A percentile compares a stretch with the other conserved stretches of the same genome.
These are phyloP conservation scores for Clonostachys sp. DNA, from an alignment of 2,329 filamentous ascomycete genomes.

Conservation along the genomic window DNA sequence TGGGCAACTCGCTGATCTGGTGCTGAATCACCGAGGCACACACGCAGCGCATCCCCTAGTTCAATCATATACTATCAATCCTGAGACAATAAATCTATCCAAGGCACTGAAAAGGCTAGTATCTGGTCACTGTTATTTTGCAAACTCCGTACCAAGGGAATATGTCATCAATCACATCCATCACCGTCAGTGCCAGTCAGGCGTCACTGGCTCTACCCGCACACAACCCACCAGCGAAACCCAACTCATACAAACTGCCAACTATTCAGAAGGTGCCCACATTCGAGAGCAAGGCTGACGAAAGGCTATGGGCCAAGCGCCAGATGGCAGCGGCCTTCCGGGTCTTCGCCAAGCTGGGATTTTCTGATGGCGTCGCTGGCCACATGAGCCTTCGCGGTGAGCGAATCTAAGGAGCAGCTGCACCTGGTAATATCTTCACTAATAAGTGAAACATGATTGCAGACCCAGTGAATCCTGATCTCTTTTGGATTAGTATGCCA, in stretches of 20 bases:
- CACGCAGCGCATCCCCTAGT: too few relatives aligned
- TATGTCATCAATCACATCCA: too few relatives aligned
- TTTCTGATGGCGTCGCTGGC: conserved; percentile 31
- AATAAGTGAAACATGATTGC: background rate
- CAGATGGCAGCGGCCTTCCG: conserved; percentile 32
- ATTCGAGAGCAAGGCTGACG: conserved; percentile 1
- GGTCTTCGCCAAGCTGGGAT: conserved; percentile 32
- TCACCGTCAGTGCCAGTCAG: too few relatives aligned
- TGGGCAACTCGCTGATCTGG: too few relatives aligned
- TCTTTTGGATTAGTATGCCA: conserved; percentile 15
- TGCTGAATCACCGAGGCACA: too few relatives aligned
- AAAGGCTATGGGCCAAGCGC: conserved; percentile 13
- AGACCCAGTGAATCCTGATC: conserved; percentile 12
- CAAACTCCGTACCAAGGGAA: too few relatives aligned
- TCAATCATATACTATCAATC: too few relatives aligned
- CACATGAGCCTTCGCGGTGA: conserved; percentile 26
- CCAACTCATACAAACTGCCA: background rate
- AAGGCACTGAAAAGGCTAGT: too few relatives aligned
- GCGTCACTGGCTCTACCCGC: too few relatives aligned
- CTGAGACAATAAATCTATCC: too few relatives aligned
- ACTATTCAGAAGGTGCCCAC: background rate
- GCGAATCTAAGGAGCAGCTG: background rate
- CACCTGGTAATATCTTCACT: background rate
- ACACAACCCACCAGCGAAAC: too few relatives aligned
- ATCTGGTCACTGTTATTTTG: too few relatives aligned